Percentiles rank a stretch among this genome's conserved stretches.
phyloP scores from a whole-genome alignment of 208 protist species.

The Acanthamoeba lenticulata region DNA sequence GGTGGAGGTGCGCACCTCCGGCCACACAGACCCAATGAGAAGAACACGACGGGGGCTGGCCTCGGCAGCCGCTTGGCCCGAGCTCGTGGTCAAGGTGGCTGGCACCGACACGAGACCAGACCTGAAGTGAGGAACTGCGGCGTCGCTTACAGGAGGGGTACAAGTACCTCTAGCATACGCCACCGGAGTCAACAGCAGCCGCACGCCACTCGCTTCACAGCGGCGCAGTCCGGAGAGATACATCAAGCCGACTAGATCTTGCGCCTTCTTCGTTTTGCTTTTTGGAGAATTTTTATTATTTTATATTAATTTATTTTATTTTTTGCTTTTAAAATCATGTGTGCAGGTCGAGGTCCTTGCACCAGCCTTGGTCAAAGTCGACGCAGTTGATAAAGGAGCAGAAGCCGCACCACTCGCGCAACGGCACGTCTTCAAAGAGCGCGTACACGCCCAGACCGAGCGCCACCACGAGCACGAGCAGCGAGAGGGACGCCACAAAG shows the following conservation, averaged over 20 bases:
- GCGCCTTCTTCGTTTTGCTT: no score
- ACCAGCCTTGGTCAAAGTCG: slow-evolving; percentile 20
- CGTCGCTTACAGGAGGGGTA: no score
- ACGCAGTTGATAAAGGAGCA: slow-evolving; percentile 25
- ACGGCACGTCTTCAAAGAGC: slow-evolving; percentile 2
- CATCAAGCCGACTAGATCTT: no score
- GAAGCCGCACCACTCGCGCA: slow-evolving; percentile 22
- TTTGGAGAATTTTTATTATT: no score
- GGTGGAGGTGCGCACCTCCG: not conserved
- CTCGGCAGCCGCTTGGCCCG: not conserved
- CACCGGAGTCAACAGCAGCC: no score
- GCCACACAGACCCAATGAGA: slow-evolving; percentile 49
- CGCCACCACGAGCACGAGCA: not conserved
- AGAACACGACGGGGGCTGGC: not conserved
- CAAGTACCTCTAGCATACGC: no score
- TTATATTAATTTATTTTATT: no score
- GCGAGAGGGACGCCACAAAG: not conserved
- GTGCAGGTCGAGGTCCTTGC: not conserved
- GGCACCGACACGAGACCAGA: no score
- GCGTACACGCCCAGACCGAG: slow-evolving; percentile 22
- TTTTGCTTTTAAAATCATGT: no score
- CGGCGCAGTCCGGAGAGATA: no score
- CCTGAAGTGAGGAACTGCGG: no score
- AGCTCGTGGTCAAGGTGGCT: not conserved
- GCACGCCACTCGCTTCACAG: no score